Conservation (phyloP, 345 rosid genomes). For the Tarenaya hassleriana region DNA sequence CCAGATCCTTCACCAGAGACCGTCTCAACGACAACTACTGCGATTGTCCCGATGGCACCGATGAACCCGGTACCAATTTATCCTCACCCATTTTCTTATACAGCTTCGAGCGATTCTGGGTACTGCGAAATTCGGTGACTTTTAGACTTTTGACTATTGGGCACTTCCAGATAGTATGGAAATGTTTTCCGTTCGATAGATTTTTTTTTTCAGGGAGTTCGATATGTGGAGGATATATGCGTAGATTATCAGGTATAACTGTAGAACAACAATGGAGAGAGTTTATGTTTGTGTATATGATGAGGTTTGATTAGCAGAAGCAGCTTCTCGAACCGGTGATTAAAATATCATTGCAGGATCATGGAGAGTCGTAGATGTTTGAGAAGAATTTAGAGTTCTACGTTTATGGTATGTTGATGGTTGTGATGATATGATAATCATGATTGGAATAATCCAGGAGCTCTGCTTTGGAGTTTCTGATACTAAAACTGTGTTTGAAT, state of each 20-base stretch:
- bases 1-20: slow-evolving; percentile 62
- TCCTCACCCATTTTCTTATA: background rate
- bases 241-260: too few relatives aligned
- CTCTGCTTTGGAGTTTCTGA: background rate
- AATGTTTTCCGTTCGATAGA: background rate
- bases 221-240: too few relatives aligned
- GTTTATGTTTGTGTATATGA: too few relatives aligned
- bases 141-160: background rate
- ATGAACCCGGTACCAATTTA: slow-evolving; percentile 70
- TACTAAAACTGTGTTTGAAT: background rate
- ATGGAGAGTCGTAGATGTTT: too few relatives aligned
- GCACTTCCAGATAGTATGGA: background rate
- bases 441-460: background rate
- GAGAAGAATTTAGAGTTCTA: too few relatives aligned
- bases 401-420: too few relatives aligned
- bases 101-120: background rate
- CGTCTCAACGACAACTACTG: slow-evolving; percentile 89
- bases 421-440: background rate
- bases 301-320: too few relatives aligned
- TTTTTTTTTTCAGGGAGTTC: slow-evolving; percentile 1
- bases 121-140: background rate
- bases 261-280: too few relatives aligned
- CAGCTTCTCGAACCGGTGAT: too few relatives aligned
- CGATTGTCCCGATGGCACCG: slow-evolving; percentile 91
- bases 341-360: too few relatives aligned